Conservation (phyloP, 2,329 filamentous ascomycete species). For the Nemania sp. region DNA sequence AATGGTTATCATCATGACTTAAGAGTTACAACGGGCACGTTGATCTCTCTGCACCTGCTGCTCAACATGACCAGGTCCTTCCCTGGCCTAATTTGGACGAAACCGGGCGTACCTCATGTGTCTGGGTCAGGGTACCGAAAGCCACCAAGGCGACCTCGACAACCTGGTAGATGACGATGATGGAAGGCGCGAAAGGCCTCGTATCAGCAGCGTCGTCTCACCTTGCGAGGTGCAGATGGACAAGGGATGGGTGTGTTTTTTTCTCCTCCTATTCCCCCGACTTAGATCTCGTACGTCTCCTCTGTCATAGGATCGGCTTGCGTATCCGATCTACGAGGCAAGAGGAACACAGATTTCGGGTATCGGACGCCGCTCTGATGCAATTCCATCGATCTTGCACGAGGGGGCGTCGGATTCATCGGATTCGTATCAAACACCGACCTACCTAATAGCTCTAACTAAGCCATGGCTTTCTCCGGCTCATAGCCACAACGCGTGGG, state of each 20-base stretch:
- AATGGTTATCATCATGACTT: neutral
- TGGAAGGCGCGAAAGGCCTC: neutral
- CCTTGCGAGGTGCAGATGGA: neutral
- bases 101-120: neutral
- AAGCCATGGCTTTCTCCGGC: neutral
- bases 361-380: slow-evolving; percentile 31
- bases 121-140: slow-evolving; percentile 16
- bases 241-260: neutral
- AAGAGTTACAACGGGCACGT: neutral
- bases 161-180: neutral
- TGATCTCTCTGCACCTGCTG: slow-evolving; percentile 12
- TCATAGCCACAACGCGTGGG: neutral
- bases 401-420: neutral
- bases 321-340: slow-evolving; percentile 36
- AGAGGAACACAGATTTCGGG: slow-evolving; percentile 37
- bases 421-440: slow-evolving; percentile 11
- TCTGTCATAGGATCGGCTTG: slow-evolving; percentile 37
- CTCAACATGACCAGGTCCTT: neutral
- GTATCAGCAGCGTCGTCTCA: neutral
- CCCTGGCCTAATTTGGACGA: slow-evolving; percentile 1
- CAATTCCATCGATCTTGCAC: slow-evolving; percentile 11
- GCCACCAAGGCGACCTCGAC: slow-evolving; percentile 2
- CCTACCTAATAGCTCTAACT: slow-evolving; percentile 2
- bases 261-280: neutral
- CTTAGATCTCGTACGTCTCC: slow-evolving; percentile 8